Base-by-base conservation (phyloP, 257 asterid species). In the Ehretia macrophylla region DNA sequence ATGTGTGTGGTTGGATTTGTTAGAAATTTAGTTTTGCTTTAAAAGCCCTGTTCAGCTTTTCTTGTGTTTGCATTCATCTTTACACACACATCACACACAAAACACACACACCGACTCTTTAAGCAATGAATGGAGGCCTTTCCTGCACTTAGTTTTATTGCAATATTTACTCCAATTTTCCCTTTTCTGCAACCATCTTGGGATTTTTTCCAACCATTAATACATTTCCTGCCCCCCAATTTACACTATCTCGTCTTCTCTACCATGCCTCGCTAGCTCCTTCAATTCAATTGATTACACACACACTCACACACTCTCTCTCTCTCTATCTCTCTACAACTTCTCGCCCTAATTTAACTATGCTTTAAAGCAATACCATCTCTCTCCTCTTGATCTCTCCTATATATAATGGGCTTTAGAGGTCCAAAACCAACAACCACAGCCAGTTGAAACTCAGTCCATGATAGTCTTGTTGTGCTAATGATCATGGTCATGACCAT, bases 61-160 rank as follows among this genome's bases (percentile, higher is more conserved):
- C 44, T 48, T 55, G 32, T 58, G 27, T 37, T 44, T 63, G 17
- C 32, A 54, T 46, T 55, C 12, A 35, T 13, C 0, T 59, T 19
- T 4, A 37, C 8, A 12, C 69, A 56, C 60, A 65, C 67, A 67
- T 3, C 62, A 65, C 32, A 60, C 50, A 55, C 67, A 67, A 42
- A 52, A 62, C 35, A 54, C 54, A 68, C 60, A 72, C 70, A 73
- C 79, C 71, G 77, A 77, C 77, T 71, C 64, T 39, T 44, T 63
- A 72, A 73, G 83, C 85, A 83, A 81, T 81, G 83, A 83, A 81
- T 83, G 81, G 73, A 75, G 64, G 71, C 58, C 69, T 74, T 44
- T 70, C 74, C 77, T 72, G 85, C 85, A 68, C 77, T 77, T 83
- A 60, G 64, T 73, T 59, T 76, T 76, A 80, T 82, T 76, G 75